A percentile compares a stretch with the other conserved stretches of the same genome.
These are phyloP conservation scores for Elasticomyces elasticus DNA, from an alignment of 495 filamentous ascomycete species.

Conservation along the genomic window DNA sequence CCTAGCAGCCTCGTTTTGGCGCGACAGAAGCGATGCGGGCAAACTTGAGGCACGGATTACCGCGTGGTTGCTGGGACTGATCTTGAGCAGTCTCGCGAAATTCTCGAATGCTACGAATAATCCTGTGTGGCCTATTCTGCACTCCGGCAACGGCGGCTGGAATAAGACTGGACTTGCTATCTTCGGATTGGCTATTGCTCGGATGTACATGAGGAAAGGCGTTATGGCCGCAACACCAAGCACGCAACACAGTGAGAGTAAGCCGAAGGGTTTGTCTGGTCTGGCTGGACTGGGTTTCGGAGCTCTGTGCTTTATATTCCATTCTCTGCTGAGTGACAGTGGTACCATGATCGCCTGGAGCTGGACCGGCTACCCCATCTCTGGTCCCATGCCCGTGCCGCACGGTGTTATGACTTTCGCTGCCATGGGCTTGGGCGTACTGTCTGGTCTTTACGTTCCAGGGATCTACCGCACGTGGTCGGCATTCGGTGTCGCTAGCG, in stretches of 20 bases:
- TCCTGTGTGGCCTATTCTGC: conserved; percentile 91
- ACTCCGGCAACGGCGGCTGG: conserved; percentile 80
- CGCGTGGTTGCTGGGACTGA: conserved; percentile 71
- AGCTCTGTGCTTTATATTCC: conserved; percentile 81
- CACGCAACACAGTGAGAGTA: conserved; percentile 19
- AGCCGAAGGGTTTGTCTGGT: conserved; percentile 53
- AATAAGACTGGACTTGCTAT: conserved; percentile 75
- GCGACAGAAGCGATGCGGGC: conserved; percentile 61
- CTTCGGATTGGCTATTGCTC: conserved; percentile 61
- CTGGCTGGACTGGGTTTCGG: conserved; percentile 69
- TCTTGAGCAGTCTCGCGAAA: conserved; percentile 79
- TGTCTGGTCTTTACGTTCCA: conserved; percentile 64
- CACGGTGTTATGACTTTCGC: conserved; percentile 78
- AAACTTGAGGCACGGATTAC: conserved; percentile 72
- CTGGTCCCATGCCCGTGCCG: conserved; percentile 77
- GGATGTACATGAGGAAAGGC: conserved; percentile 10
- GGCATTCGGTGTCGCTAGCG: conserved; percentile 61
- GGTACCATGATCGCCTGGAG: conserved; percentile 99
- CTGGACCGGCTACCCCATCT: conserved; percentile 94
- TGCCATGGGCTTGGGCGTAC: conserved; percentile 76
- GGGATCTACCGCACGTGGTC: conserved; percentile 68
- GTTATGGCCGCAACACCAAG: conserved; percentile 47
- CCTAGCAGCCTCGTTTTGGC: conserved; percentile 60
- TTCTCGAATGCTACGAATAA: conserved; percentile 96
- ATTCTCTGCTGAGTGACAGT: conserved; percentile 89